These are phyloP conservation scores for Liriodendron chinense DNA, from an alignment of 164 flowering plant species.

Conservation along the genomic window DNA sequence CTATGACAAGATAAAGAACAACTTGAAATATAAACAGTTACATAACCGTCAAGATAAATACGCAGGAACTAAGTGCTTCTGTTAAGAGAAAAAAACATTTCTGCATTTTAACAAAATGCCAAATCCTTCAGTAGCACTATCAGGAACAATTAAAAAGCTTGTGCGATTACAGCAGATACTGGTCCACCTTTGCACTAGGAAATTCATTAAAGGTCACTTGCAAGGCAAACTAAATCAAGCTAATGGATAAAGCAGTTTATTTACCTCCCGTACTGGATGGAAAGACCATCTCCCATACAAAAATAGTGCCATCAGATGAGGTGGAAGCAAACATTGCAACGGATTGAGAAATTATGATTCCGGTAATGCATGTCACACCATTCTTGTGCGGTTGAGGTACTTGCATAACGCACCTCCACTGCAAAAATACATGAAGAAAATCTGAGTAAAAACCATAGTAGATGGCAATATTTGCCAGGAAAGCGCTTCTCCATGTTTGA, in stretches of 20 bases:
- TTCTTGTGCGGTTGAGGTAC: constrained; percentile 72
- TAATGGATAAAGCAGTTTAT: constrained; percentile 6
- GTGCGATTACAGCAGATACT: too few species aligned
- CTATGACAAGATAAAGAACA: too few species aligned
- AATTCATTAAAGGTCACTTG: too few species aligned
- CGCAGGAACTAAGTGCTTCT: too few species aligned
- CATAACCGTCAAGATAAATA: too few species aligned
- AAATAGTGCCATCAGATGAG: constrained; percentile 79
- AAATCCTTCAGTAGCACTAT: too few species aligned
- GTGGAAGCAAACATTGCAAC: constrained; percentile 75
- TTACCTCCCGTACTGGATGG: constrained; percentile 60
- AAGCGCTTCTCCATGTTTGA: neutral
- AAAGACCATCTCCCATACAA: constrained; percentile 64
- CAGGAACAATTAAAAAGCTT: too few species aligned
- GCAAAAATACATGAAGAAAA: constrained; percentile 15
- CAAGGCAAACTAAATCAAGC: too few species aligned
- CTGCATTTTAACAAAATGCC: too few species aligned
- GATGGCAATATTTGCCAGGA: neutral
- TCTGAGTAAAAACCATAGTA: neutral
- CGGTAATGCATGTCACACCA: constrained; percentile 90
- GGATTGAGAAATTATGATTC: constrained; percentile 53
- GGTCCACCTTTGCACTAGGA: too few species aligned
- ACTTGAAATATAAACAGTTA: too few species aligned
- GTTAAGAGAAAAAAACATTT: too few species aligned
- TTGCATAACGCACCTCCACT: constrained; percentile 85